phyloP scores from a whole-genome alignment of 176 grass and related monocot species.

The Hordeum vulgare region DNA sequence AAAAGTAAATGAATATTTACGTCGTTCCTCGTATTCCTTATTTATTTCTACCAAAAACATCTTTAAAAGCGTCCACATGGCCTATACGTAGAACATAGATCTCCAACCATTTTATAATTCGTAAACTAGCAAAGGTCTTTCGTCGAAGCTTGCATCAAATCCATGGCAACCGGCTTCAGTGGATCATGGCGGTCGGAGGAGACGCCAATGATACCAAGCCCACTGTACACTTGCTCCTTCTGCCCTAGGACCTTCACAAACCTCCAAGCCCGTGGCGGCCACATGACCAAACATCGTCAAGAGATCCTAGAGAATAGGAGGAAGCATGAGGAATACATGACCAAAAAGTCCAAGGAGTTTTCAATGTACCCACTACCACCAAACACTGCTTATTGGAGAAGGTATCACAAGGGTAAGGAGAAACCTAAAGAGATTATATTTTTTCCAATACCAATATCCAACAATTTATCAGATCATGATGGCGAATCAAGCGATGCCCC shows the following conservation, averaged over 20 bases:
- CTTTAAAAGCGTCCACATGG: neutral
- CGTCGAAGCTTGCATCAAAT: neutral
- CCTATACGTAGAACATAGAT: neutral
- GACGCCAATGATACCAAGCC: neutral
- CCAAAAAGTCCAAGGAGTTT: neutral
- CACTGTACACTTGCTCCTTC: neutral
- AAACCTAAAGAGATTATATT: neutral
- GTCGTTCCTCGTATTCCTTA: neutral
- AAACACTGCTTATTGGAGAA: neutral
- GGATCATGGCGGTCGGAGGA: neutral
- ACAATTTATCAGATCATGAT: neutral
- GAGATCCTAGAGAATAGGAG: neutral
- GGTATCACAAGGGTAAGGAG: neutral
- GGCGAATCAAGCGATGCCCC: neutral
- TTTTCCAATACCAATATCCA: neutral
- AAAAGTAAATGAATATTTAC: neutral
- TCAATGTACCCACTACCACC: neutral
- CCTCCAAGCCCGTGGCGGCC: neutral
- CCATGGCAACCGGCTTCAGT: neutral
- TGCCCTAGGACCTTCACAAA: conserved; percentile 10
- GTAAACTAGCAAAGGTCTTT: neutral
- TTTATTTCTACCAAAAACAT: neutral
- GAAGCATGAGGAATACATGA: neutral
- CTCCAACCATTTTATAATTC: neutral
- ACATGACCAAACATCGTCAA: neutral